phyloP scores from a whole-genome alignment of 306 rosid genomes.

The cucumber (Cucumis sativus) region DNA sequence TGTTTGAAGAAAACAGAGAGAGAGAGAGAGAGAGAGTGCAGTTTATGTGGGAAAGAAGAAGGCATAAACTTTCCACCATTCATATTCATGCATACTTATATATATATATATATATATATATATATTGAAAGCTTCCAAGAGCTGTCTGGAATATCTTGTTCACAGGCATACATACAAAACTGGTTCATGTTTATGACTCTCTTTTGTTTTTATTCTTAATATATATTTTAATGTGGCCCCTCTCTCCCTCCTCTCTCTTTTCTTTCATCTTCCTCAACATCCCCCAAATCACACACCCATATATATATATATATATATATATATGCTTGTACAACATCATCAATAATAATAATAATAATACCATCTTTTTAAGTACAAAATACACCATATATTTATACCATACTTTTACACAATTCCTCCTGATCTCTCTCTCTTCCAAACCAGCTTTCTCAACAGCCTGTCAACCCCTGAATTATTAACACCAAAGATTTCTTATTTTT shows the following conservation, averaged over 20 bases:
- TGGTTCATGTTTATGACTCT: conserved; percentile 31
- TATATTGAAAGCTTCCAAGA: conserved; percentile 28
- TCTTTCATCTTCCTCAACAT: conserved; percentile 21
- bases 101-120: conserved; percentile 26
- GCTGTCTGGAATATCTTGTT: conserved; percentile 83
- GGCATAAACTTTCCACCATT: conserved; percentile 35
- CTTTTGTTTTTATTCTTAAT: conserved; percentile 21
- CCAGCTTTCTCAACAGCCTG: conserved; percentile 47
- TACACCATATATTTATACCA: conserved; percentile 15
- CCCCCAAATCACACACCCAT: background rate
- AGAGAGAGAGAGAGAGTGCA: background rate
- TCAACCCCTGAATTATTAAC: conserved; percentile 65
- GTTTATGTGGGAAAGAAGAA: conserved; percentile 17
- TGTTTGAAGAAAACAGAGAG: background rate
- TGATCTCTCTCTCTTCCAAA: background rate
- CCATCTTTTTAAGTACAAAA: conserved; percentile 9
- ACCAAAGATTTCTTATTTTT: conserved; percentile 21
- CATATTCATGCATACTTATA: background rate
- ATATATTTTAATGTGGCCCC: conserved; percentile 8
- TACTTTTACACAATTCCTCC: background rate
- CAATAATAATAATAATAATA: background rate
- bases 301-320: no score
- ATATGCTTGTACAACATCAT: background rate
- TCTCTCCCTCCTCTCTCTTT: background rate
- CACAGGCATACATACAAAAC: conserved; percentile 45